Base-by-base conservation (phyloP, 306 rosid species). In the Biancaea sappan region DNA sequence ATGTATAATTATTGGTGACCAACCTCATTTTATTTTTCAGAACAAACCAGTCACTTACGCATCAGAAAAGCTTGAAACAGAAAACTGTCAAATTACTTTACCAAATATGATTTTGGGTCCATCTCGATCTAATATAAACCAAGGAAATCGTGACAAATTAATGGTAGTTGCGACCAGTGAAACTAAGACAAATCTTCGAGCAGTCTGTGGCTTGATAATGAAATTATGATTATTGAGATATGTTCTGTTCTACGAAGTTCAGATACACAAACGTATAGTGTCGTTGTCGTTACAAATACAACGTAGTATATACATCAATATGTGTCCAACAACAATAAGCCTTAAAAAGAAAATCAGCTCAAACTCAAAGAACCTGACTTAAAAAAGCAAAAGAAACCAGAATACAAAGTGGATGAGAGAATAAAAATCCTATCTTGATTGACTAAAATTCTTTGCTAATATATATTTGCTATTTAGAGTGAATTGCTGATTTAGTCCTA, bases 1-100 rank as follows among this genome's bases (percentile, higher is more conserved):
- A 58, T 44, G 14, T 32, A 37, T 58, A 58, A 60, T 60, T 12
- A 18, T 21, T 7, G 34, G 69, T 32, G 40, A 72, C 58, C 68
- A 31, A 28, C 73, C 41, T 10, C 28, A 6, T 26, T 64, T 64
- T 24, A 2, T 22, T 64, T 63, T 64, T 13, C 66, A 61, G 24
- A 38, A 12, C 52, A 50, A 68, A 48, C 2, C 19, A 35, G 15
- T 34, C 9, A 32, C 22, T 54, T 18, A 66, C 24, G 11, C 62
- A 51, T 50, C 34, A 32, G 21, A 7, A 1, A 50, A 44, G n/a
- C 41, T 54, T 41, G 22, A 71, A 40, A 44, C 58, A 19, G 46
- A 19, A 52, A 52, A 2, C 53, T 25, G 46, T n/a, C 35, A 28
- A 18, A 28, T 31, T 35, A 70, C 2, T 64, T 38, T 10, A 18